Percentiles rank a stretch among this genome's conserved stretches.
phyloP scores from a whole-genome alignment of 495 filamentous ascomycete species.

The Penicillium parvum region DNA sequence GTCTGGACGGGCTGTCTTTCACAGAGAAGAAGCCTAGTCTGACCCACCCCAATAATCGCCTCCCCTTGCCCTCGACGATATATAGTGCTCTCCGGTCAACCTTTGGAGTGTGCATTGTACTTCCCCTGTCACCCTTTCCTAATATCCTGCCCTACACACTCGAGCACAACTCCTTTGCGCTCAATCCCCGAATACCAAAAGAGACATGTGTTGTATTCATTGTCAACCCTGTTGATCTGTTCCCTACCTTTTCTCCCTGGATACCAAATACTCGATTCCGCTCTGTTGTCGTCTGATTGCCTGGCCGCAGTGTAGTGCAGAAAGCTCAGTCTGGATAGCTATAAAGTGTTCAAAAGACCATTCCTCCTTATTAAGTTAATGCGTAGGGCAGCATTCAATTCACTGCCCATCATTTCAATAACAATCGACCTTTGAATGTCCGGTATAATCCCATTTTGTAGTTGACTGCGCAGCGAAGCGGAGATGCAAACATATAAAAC shows the following conservation, averaged over 20 bases:
- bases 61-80: conserved; percentile 28
- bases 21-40: neutral
- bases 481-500: conserved; percentile 16
- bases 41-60: neutral
- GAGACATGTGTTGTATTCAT: conserved; percentile 9
- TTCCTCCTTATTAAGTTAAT: neutral
- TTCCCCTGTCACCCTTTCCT: conserved; percentile 14
- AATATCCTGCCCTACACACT: conserved; percentile 13
- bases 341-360: neutral
- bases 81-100: conserved; percentile 24
- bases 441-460: too few species aligned
- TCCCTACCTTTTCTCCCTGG: conserved; percentile 17
- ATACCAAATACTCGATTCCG: conserved; percentile 31
- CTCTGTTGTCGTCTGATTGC: conserved; percentile 35
- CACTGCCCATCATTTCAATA: too few species aligned
- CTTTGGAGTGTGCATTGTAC: conserved; percentile 12
- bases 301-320: conserved; percentile 5
- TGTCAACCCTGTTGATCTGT: conserved; percentile 6
- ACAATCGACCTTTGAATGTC: too few species aligned
- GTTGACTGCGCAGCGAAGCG: neutral
- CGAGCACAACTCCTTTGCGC: conserved; percentile 1
- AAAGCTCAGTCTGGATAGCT: conserved; percentile 35
- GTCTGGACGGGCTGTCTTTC: neutral
- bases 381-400: too few species aligned
- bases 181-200: conserved; percentile 3